These are phyloP conservation scores for Cladosporium oxysporum DNA, from an alignment of 2,329 filamentous ascomycete genomes.

Conservation along the genomic window DNA sequence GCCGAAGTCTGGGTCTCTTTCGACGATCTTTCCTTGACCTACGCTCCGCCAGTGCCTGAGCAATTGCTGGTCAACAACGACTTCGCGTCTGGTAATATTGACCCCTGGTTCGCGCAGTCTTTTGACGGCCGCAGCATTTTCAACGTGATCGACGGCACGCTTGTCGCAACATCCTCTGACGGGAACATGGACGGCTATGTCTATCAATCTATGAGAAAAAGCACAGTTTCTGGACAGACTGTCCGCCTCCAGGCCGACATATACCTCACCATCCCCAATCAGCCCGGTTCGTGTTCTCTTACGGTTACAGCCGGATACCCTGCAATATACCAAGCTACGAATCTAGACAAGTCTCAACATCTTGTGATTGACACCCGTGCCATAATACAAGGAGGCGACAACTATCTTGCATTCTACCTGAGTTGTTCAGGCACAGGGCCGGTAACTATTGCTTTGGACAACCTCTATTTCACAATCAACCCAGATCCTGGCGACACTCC, in stretches of 20 bases:
- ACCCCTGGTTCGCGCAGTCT: neutral
- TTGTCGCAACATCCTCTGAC: neutral
- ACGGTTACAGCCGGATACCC: neutral
- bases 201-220: neutral
- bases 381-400: neutral
- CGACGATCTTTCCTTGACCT: neutral
- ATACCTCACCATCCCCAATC: neutral
- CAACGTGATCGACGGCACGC: neutral
- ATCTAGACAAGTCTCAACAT: neutral
- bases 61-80: neutral
- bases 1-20: neutral
- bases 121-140: neutral
- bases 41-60: neutral
- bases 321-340: neutral
- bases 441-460: neutral
- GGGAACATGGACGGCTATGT: neutral
- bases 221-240: neutral
- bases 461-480: neutral
- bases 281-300: neutral
- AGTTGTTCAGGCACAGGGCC: neutral
- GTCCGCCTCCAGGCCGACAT: neutral
- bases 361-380: neutral
- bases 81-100: neutral
- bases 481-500: neutral
- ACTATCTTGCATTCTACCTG: neutral